Evolutionary conservation across 2,329 filamentous ascomycete genomes (phyloP), one percentile per base, ranked within the genome.

Genomic region (Ilyonectria sp.): DNA sequence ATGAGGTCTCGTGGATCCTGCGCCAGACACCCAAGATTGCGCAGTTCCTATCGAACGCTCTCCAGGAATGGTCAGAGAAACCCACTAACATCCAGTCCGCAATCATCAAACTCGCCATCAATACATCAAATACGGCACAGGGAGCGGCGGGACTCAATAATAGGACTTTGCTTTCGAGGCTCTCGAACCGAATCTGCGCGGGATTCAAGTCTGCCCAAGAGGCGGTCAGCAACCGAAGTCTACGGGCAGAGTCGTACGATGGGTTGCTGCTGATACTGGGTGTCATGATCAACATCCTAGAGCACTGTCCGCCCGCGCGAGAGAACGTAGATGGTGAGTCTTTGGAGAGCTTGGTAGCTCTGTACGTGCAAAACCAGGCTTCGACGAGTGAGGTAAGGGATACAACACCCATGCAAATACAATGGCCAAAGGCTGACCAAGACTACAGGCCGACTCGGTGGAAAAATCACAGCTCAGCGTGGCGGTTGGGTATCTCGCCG

Each of bases 221-320:
- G 2, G 85, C 85, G 7, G 80, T 89, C 63, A 81, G 82, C 6
- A 84, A 83, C 52, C 84, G 85, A 31, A 81, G 83, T n/a, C 84
- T 89, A 60, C 79, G 84, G 11, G 80, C 82, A 2, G 83, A 84
- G 23, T 81, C 86, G 1, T 82, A 95, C 60, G 92, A 97, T 71
- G 87, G 89, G 55, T 85, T 97, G 15, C 88, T 97, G 55, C 86
- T 98, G 47, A 88, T 93, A 59, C 84, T 97, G 44, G 95, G 94
- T 0, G 89, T 94, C 23, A 88, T 95, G 80, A 97, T 97, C 79
- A 98, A 98, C 75, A 88, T 98, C 61, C 89, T 93, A 9, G 94
- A 97, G 78, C 91, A 94, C 76, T 94, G 91, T 75, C 84, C 90
- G 17, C 79, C 85, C 23, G 91, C 92, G 13, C 86, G 91, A 60